Percentiles rank a stretch among this genome's conserved stretches.
Conservation (phyloP, 176 grass and related monocot species). For the Lolium rigidum region DNA sequence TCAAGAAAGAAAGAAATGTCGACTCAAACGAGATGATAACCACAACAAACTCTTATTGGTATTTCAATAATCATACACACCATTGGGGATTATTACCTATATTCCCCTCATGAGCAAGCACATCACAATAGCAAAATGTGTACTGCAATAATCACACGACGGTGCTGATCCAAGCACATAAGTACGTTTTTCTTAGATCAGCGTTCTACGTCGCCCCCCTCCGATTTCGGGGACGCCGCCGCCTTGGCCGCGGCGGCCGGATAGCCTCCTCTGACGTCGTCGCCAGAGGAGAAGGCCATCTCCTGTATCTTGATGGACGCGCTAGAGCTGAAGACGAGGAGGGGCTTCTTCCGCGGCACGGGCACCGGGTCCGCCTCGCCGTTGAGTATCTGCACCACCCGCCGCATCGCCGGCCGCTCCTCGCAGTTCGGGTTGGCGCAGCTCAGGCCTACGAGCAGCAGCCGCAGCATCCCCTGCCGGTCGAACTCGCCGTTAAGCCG, state of each 20-base stretch:
- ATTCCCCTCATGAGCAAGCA: slow-evolving; percentile 47
- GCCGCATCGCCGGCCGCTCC: slow-evolving; percentile 82
- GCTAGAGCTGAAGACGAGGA: slow-evolving; percentile 85
- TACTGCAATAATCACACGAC: slow-evolving; percentile 25
- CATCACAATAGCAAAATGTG: background rate
- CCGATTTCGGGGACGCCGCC: slow-evolving; percentile 30
- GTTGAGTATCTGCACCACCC: slow-evolving; percentile 85
- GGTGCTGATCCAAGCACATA: background rate
- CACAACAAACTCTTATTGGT: background rate
- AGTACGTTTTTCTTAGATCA: slow-evolving; percentile 1
- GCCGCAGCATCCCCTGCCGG: slow-evolving; percentile 65
- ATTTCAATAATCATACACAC: background rate
- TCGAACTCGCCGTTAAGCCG: slow-evolving; percentile 65
- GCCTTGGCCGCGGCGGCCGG: background rate
- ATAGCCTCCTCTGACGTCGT: slow-evolving; percentile 52
- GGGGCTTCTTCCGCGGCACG: slow-evolving; percentile 78
- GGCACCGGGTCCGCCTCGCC: slow-evolving; percentile 64
- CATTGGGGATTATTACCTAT: slow-evolving; percentile 50
- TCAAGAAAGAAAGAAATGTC: too few species aligned
- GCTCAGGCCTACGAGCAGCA: slow-evolving; percentile 82
- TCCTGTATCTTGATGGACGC: slow-evolving; percentile 76
- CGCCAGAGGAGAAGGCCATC: slow-evolving; percentile 69
- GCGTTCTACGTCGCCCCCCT: slow-evolving; percentile 36
- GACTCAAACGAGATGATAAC: too few species aligned
- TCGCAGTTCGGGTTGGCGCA: slow-evolving; percentile 90